Percentiles rank a stretch among this genome's conserved stretches.
Conservation (phyloP, 306 rosid species). For the Canavalia ensiformis region DNA sequence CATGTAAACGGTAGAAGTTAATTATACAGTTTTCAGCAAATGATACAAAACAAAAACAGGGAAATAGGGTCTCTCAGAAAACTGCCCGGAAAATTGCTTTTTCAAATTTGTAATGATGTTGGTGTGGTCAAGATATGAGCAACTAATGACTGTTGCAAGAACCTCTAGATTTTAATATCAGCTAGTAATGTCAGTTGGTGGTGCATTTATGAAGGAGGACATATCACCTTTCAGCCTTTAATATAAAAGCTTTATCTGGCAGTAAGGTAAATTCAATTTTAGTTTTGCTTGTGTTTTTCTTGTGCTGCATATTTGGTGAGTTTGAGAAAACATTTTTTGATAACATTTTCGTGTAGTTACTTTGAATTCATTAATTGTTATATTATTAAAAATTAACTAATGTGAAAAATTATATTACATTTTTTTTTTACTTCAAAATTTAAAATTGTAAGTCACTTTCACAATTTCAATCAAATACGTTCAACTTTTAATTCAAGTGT, state of each 20-base stretch:
- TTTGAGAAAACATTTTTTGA: background rate
- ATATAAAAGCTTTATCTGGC: background rate
- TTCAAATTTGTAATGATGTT: conserved; percentile 62
- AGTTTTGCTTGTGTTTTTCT: background rate
- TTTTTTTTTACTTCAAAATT: no score
- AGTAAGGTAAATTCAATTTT: background rate
- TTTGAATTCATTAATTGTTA: no score
- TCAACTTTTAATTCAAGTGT: no score
- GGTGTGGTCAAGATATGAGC: conserved; percentile 89
- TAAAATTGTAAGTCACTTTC: no score
- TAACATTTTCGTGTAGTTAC: background rate
- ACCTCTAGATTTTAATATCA: conserved; percentile 25
- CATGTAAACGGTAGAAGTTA: conserved; percentile 17
- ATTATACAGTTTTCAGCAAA: conserved; percentile 1
- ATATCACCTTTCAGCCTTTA: background rate
- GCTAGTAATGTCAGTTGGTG: background rate
- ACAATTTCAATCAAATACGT: no score
- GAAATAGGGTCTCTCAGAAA: conserved; percentile 18
- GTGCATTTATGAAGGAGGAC: background rate
- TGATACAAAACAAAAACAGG: background rate
- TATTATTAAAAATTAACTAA: no score
- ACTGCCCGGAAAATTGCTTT: conserved; percentile 35
- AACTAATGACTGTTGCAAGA: conserved; percentile 24
- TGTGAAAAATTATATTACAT: no score
- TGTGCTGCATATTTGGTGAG: background rate